Percentiles rank a stretch among this genome's conserved stretches.
phyloP scores from a whole-genome alignment of 2,329 filamentous ascomycete genomes.

The Lachnellula arida region DNA sequence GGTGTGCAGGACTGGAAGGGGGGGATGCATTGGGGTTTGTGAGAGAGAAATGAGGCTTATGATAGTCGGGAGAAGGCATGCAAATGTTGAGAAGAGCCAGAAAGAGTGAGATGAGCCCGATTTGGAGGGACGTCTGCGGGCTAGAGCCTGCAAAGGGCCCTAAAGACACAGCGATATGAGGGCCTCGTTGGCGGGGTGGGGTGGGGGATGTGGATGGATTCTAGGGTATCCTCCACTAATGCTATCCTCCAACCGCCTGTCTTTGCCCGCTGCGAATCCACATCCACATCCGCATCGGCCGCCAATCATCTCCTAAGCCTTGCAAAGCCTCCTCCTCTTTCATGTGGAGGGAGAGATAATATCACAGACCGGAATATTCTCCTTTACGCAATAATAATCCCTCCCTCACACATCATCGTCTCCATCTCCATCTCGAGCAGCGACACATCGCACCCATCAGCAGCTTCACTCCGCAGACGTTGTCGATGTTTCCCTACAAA shows the following conservation, averaged over 20 bases:
- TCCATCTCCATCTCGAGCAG: background rate
- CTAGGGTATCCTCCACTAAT: background rate
- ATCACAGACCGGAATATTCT: background rate
- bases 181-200: background rate
- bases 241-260: background rate
- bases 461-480: background rate
- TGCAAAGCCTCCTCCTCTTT: constrained; percentile 1
- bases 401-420: constrained; percentile 12
- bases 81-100: background rate
- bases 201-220: background rate
- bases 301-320: constrained; percentile 8
- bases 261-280: background rate
- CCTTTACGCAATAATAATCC: constrained; percentile 4
- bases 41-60: background rate
- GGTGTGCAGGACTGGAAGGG: constrained; percentile 7
- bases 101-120: background rate
- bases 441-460: background rate
- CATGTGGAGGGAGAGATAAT: background rate
- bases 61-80: constrained; percentile 1
- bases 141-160: background rate
- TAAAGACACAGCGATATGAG: background rate
- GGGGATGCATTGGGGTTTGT: background rate
- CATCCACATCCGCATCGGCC: background rate
- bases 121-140: background rate
- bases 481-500: constrained; percentile 19